Evolutionary conservation across 495 filamentous ascomycete genomes (phyloP).

Genomic region (Pyrenula massariospora): DNA sequence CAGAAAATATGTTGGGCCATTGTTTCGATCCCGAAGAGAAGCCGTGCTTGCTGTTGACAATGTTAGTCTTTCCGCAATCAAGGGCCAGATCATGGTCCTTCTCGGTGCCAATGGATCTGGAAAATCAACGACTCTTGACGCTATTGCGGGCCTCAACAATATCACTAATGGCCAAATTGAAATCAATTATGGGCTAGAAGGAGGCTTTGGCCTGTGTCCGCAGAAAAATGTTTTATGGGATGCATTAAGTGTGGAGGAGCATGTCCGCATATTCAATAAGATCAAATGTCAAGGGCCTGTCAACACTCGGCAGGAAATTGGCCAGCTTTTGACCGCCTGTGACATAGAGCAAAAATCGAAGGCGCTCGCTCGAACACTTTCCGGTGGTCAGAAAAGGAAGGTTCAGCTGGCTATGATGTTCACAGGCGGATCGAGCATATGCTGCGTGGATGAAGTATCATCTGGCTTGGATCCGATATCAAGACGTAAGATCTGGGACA

Average conservation of each 20-base stretch:
- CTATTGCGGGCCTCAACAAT: conserved; percentile 66
- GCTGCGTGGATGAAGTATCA: conserved; percentile 81
- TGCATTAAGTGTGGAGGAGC: conserved; percentile 68
- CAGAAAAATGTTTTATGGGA: conserved; percentile 89
- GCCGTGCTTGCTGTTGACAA: conserved; percentile 62
- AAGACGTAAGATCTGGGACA: conserved; percentile 81
- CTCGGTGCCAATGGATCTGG: conserved; percentile 80
- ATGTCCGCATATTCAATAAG: conserved; percentile 64
- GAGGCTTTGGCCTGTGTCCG: conserved; percentile 76
- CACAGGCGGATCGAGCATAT: conserved; percentile 71
- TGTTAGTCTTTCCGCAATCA: conserved; percentile 50
- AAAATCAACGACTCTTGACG: conserved; percentile 79
- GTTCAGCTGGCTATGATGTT: conserved; percentile 92
- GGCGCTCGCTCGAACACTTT: conserved; percentile 56
- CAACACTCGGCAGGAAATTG: conserved; percentile 42
- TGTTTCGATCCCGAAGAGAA: conserved; percentile 44
- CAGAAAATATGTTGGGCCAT: conserved; percentile 24
- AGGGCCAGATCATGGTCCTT: conserved; percentile 70
- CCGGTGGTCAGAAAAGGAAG: conserved; percentile 82
- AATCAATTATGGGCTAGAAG: conserved; percentile 42
- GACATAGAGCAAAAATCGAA: conserved; percentile 60
- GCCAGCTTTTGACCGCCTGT: conserved; percentile 48
- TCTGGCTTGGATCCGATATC: conserved; percentile 73
- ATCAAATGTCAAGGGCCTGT: conserved; percentile 49
- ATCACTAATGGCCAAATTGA: conserved; percentile 59